Evolutionary conservation across 352 stramenopile genomes (phyloP).

Genomic region (Globisporangium apiculatum): DNA sequence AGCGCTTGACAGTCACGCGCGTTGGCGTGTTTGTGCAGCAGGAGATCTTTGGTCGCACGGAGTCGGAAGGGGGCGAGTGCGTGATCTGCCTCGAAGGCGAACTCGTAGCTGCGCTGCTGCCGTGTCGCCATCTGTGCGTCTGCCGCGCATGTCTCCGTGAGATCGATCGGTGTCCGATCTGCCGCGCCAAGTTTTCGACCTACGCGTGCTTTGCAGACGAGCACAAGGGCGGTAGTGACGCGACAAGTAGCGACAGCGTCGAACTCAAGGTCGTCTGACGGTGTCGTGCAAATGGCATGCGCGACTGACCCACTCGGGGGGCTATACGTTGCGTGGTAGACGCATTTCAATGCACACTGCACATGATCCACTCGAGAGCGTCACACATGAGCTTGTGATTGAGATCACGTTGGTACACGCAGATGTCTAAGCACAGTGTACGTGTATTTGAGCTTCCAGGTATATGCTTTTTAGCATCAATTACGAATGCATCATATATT

Average conservation of each 20-base stretch:
- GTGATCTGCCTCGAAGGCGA: constrained; percentile 56
- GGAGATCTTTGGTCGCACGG: constrained; percentile 49
- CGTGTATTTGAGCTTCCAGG: no score
- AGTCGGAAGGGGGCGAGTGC: constrained; percentile 30
- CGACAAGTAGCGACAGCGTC: neutral
- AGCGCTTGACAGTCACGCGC: constrained; percentile 37
- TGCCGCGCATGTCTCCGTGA: constrained; percentile 54
- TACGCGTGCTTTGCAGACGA: constrained; percentile 35
- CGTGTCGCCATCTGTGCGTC: constrained; percentile 62
- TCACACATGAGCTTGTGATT: no score
- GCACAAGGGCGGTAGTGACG: neutral
- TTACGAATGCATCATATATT: no score
- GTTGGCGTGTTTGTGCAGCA: constrained; percentile 30
- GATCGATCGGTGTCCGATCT: constrained; percentile 72
- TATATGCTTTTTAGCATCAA: no score
- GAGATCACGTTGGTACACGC: no score
- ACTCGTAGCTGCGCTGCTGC: constrained; percentile 37
- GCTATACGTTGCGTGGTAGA: no score
- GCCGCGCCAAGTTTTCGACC: constrained; percentile 44
- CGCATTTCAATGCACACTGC: no score
- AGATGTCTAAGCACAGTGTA: no score
- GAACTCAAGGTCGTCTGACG: constrained; percentile 12
- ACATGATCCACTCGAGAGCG: no score
- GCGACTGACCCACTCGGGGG: no score
- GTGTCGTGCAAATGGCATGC: neutral